Evolutionary conservation across 2,329 filamentous ascomycete species (phyloP), one percentile per base, ranked within the genome.

Genomic region (Trichoderma koningii): DNA sequence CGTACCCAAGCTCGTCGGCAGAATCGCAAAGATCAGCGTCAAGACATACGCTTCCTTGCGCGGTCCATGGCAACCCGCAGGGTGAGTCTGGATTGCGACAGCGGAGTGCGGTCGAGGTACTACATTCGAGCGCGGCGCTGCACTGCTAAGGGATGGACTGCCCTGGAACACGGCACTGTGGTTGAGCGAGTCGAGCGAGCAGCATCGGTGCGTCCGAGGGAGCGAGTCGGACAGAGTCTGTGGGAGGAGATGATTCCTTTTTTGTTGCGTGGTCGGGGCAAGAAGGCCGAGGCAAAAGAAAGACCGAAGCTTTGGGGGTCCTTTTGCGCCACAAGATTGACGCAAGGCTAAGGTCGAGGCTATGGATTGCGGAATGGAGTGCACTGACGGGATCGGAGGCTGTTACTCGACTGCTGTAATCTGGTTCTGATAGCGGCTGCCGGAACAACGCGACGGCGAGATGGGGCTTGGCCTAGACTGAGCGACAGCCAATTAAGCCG

Each of bases 1-100:
- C 42, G 19, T 42, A 42, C 12, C 34, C 15, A 23, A 23, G 21
- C 50, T 44, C 21, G 66, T 28, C 56, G 23, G 57, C 15, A 57
- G 42, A 47, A 48, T 55, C 44, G 65, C 55, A 41, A 15, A 47
- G 10, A 38, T 12, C 10, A 12, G 5, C 0, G 23, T 42, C 28
- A 59, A 30, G 28, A 53, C 63, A 55, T 55, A 88, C 86, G 85
- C 81, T 87, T 87, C 75, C 84, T 85, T 78, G 81, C 80, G 79
- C 86, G 86, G 82, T 88, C 85, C 86, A 89, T 89, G 72, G 69
- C 75, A 76, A 77, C 79, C 74, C 76, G 77, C 71, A 69, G 45
- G 59, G 67, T 64, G 66, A 50, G 28, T 59, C 73, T 71, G 71
- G 71, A 48, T 55, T 65, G 48, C 64, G 55, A 61, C 62, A 63